A percentile compares a stretch with the other conserved stretches of the same genome.
Conservation (phyloP, 495 filamentous ascomycete genomes). For the Aspergillus homomorphus region DNA sequence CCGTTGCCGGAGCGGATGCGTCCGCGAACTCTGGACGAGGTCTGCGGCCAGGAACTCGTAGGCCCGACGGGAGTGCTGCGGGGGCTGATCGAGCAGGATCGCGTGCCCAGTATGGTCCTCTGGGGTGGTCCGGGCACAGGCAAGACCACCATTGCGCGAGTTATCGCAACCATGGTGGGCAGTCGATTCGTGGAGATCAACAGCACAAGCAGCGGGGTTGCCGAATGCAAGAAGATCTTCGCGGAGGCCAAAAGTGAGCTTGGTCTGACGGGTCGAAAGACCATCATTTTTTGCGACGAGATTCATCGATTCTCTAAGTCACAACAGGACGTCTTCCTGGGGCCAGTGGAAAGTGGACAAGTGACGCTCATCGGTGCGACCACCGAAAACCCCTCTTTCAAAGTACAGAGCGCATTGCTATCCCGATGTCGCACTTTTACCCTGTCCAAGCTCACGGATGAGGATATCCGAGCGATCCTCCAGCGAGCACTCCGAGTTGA, state of each 20-base stretch:
- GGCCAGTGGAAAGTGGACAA: constrained; percentile 86
- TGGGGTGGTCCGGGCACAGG: constrained; percentile 93
- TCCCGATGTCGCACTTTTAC: constrained; percentile 91
- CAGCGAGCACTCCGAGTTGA: constrained; percentile 67
- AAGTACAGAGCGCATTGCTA: constrained; percentile 82
- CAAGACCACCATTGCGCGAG: constrained; percentile 95
- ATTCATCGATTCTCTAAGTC: constrained; percentile 92
- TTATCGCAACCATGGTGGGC: constrained; percentile 77
- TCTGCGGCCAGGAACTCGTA: constrained; percentile 89
- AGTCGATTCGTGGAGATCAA: constrained; percentile 94
- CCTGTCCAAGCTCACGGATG: constrained; percentile 65
- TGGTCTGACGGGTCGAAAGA: constrained; percentile 77
- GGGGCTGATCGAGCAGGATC: constrained; percentile 81
- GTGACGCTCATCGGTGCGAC: constrained; percentile 93
- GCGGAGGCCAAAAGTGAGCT: constrained; percentile 80
- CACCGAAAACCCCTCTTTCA: constrained; percentile 96
- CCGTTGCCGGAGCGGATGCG: constrained; percentile 95
- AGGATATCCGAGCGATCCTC: constrained; percentile 70
- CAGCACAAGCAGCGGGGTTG: constrained; percentile 86
- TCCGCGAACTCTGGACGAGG: constrained; percentile 75
- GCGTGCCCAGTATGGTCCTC: constrained; percentile 90
- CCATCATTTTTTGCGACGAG: constrained; percentile 97
- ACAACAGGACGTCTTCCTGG: constrained; percentile 94
- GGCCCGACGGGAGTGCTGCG: constrained; percentile 79
- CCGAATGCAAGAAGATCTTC: constrained; percentile 93